Percentiles rank a stretch among this genome's conserved stretches.
Evolutionary conservation across 1,284 basidiomycete genomes (phyloP).

Genomic region (Trametes polyzona): DNA sequence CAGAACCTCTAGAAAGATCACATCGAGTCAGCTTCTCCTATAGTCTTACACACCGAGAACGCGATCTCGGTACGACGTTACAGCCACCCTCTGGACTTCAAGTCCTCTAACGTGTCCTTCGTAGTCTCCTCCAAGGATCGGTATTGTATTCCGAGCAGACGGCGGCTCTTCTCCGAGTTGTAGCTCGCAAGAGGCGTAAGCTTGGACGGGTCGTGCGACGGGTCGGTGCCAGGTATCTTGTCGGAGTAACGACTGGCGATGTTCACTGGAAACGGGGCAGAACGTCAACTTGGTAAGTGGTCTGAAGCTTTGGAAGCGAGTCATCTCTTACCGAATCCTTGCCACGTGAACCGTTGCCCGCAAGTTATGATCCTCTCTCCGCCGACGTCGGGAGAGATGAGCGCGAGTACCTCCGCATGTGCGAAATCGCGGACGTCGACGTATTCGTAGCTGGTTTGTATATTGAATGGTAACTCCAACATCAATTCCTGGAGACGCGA

Average conservation of each 20-base stretch:
- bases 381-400: constrained; percentile 55
- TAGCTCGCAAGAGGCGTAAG: constrained; percentile 46
- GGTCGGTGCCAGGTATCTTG: constrained; percentile 25
- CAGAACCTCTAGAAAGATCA: too few relatives aligned
- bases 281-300: too few relatives aligned
- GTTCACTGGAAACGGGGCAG: too few relatives aligned
- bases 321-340: constrained; percentile 36
- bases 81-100: constrained; percentile 22
- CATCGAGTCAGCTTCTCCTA: too few relatives aligned
- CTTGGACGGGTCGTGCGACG: constrained; percentile 19
- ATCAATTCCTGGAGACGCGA: too few relatives aligned
- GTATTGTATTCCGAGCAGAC: constrained; percentile 62
- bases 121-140: constrained; percentile 42
- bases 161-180: constrained; percentile 63
- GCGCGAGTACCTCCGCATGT: constrained; percentile 56
- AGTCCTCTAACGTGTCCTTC: constrained; percentile 8
- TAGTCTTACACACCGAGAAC: too few relatives aligned
- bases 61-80: too few relatives aligned
- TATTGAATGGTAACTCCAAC: too few relatives aligned
- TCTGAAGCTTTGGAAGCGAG: too few relatives aligned
- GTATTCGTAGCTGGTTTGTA: constrained; percentile 37
- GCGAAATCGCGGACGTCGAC: constrained; percentile 68
- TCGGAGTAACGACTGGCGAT: constrained; percentile 18
- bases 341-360: constrained; percentile 37
- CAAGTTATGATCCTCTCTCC: constrained; percentile 60